Evolutionary conservation across 2,329 filamentous ascomycete species (phyloP), one percentile per base, ranked within the genome.

Genomic region (Pyricularia pennisetigena): DNA sequence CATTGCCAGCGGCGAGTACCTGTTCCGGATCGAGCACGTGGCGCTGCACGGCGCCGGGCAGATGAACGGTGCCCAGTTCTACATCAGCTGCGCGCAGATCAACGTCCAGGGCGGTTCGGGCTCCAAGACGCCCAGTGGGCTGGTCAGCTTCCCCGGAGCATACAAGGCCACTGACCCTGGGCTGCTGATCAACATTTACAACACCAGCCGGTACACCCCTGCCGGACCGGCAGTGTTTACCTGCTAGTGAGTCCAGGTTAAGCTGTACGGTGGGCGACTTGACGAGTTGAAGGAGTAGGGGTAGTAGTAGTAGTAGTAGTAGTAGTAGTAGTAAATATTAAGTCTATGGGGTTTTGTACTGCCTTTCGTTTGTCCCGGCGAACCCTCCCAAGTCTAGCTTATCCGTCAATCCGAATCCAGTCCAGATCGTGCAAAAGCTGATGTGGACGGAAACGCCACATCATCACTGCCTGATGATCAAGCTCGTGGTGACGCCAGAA

Each of bases 401-500:
- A 20, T 6, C 1, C n/a, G 6, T 0, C 4, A 49, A 49, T n/a
- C 16, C 14, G 20, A 20, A 16, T 49, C 16, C 41, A 49, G 4
- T n/a, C 41, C 41, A 49, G 6, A 35, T 35, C 10, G 3, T 14
- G 41, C 41, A 49, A 6, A 49, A 20, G 41, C 20, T 10, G 41
- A 49, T n/a, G 41, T 7, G 41, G 20, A 20, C 5, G n/a, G 20
- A n/a, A 35, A 35, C 32, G 8, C 41, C 41, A 49, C 20, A n/a
- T 49, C 16, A 49, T 49, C 41, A 66, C 24, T 66, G 29, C 35
- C 65, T 41, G 35, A 67, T 28, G 14, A 67, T 23, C 49, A 67
- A 30, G 49, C 49, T 67, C 4, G 65, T 67, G 64, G 78, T 81
- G 1, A 92, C 90, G 68, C 84, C 82, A 68, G 93, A 93, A 67